A percentile compares a stretch with the other conserved stretches of the same genome.
These are phyloP conservation scores for Geotrichum fermentans DNA, from an alignment of 1,139 yeast genomes.

Conservation along the genomic window DNA sequence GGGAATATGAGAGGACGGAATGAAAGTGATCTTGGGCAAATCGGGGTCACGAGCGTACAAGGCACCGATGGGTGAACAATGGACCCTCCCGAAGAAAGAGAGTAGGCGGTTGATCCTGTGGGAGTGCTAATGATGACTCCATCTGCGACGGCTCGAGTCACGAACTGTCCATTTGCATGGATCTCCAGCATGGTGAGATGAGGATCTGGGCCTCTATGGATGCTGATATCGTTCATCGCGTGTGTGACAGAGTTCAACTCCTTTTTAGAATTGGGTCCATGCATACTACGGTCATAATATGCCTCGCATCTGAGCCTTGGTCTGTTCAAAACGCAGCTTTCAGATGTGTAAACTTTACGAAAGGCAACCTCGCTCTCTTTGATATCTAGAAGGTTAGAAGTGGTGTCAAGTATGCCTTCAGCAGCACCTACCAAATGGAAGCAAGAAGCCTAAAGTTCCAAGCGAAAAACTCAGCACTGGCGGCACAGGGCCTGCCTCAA, in stretches of 20 bases:
- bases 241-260: conserved; percentile 36
- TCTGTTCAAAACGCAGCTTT: conserved; percentile 68
- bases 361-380: conserved; percentile 58
- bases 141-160: conserved; percentile 89
- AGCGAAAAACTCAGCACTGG: conserved; percentile 85
- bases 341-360: conserved; percentile 56
- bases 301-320: conserved; percentile 70
- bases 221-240: conserved; percentile 87
- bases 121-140: conserved; percentile 85
- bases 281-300: conserved; percentile 18
- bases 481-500: conserved; percentile 61
- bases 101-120: conserved; percentile 93
- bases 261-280: conserved; percentile 12
- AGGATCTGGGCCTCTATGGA: conserved; percentile 87
- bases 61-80: conserved; percentile 87
- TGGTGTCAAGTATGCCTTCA: neutral
- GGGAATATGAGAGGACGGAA: conserved; percentile 85
- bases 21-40: conserved; percentile 87
- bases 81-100: conserved; percentile 85
- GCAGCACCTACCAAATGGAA: conserved; percentile 53
- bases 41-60: conserved; percentile 77
- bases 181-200: conserved; percentile 80
- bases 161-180: conserved; percentile 69
- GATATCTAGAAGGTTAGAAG: conserved; percentile 43
- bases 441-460: conserved; percentile 85